These are phyloP conservation scores for Cicer judaicum DNA, from an alignment of 306 rosid species.

Conservation along the genomic window DNA sequence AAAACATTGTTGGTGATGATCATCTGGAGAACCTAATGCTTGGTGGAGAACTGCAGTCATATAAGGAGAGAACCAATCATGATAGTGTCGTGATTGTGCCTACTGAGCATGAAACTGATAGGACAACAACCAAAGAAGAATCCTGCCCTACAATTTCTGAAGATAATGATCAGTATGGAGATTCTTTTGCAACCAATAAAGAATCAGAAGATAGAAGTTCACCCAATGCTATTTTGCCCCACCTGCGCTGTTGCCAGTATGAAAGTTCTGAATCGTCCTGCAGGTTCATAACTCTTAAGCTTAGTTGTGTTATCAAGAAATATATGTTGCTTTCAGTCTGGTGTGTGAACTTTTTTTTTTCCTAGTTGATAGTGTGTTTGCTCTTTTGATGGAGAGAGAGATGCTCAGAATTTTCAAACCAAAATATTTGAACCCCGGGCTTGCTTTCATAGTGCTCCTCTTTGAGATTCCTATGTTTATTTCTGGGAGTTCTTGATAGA, in stretches of 20 bases:
- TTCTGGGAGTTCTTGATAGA: slow-evolving; percentile 4
- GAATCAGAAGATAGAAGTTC: slow-evolving; percentile 68
- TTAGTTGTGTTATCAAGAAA: slow-evolving; percentile 12
- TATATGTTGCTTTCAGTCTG: slow-evolving; percentile 1
- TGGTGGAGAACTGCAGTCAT: slow-evolving; percentile 49
- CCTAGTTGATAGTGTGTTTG: slow-evolving; percentile 2
- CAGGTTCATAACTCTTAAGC: slow-evolving; percentile 62
- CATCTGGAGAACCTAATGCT: slow-evolving; percentile 48
- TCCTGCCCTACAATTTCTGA: slow-evolving; percentile 50
- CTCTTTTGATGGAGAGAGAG: slow-evolving; percentile 7
- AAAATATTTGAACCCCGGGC: slow-evolving; percentile 15
- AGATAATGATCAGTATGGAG: slow-evolving; percentile 59
- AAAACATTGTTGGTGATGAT: slow-evolving; percentile 48
- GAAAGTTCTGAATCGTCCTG: slow-evolving; percentile 98
- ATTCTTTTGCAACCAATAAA: slow-evolving; percentile 60
- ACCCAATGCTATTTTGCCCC: slow-evolving; percentile 81
- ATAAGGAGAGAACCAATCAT: slow-evolving; percentile 39
- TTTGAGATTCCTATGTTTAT: slow-evolving; percentile 9
- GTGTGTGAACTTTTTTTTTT: not conserved
- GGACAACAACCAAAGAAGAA: slow-evolving; percentile 52
- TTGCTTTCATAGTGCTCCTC: slow-evolving; percentile 16
- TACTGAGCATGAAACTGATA: slow-evolving; percentile 52
- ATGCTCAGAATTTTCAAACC: not conserved
- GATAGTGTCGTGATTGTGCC: slow-evolving; percentile 48
- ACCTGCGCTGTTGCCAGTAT: slow-evolving; percentile 79